Evolutionary conservation across 2,329 filamentous ascomycete species (phyloP), one percentile per base, ranked within the genome.

Genomic region (Dothideomycetidae sp.): DNA sequence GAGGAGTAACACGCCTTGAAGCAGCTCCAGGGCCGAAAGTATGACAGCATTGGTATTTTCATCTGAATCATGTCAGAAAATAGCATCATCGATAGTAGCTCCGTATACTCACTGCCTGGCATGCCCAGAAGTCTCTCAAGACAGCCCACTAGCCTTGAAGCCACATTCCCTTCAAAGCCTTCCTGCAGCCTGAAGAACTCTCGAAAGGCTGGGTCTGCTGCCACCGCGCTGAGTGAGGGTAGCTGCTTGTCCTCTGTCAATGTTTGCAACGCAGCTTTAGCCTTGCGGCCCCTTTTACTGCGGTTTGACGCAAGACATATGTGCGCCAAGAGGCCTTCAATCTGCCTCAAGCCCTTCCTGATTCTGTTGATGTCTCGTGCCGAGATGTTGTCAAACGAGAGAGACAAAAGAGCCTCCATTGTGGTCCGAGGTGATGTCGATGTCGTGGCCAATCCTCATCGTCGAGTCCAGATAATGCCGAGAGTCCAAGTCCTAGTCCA

Each of bases 151-250:
- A 96, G 69, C 43, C 85, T 77, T 61, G 84, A 76, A 10, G 84
- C 79, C 39, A 96, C 70, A 62, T 98, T 98, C 81, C 85, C 96
- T 63, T 96, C 84, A 55, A 98, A 98, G 2, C 86, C 83, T 54
- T 96, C 86, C 58, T 98, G 90, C 47, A 96, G 59, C 57, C 93
- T 84, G 66, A 93, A 94, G 65, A 96, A 96, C 59, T 94, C 85
- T 47, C 83, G 70, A 55, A 94, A 96, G 13, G 86, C 88, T 13
- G 81, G 83, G 58, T 96, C 90, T 45, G 78, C 73, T 35, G 73
- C 70, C 44, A 94, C 63, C 40, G 84, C 77, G 14, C 64, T 63
- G 34, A 93, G 68, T 10, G 68, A 67, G 36, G 29, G 28, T 28
- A 19, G 19, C 3, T 56, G 48, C 15, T 55, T 50, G 33, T 62